A percentile compares a stretch with the other conserved stretches of the same genome.
These are phyloP conservation scores for Jamesozyma gamospora DNA, from an alignment of 805 yeast genomes.

Conservation along the genomic window DNA sequence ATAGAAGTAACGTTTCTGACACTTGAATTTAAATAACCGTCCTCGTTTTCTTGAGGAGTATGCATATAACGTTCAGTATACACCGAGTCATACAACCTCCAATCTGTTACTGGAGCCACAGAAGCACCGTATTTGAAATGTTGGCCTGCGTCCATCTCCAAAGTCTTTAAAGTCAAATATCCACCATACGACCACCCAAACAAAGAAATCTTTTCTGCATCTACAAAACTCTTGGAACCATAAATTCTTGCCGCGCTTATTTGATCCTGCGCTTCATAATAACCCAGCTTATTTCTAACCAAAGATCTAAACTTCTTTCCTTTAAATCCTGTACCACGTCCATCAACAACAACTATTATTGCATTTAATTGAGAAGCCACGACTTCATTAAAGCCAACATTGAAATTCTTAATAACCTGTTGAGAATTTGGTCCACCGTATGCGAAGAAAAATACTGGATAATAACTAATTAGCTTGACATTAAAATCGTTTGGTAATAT, in stretches of 20 bases:
- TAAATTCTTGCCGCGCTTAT: slow-evolving; percentile 73
- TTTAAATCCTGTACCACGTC: slow-evolving; percentile 90
- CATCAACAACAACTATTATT: slow-evolving; percentile 90
- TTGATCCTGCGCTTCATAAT: slow-evolving; percentile 78
- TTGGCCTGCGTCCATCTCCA: slow-evolving; percentile 69
- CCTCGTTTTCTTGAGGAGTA: slow-evolving; percentile 55
- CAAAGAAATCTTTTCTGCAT: slow-evolving; percentile 58
- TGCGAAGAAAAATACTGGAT: slow-evolving; percentile 81
- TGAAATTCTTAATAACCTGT: slow-evolving; percentile 53
- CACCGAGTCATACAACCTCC: slow-evolving; percentile 84
- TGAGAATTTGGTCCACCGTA: slow-evolving; percentile 97
- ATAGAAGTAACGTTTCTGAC: slow-evolving; percentile 50
- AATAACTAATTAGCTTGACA: slow-evolving; percentile 37
- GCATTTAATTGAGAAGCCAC: slow-evolving; percentile 71
- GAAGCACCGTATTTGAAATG: slow-evolving; percentile 84
- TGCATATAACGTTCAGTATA: slow-evolving; percentile 95
- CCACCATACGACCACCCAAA: slow-evolving; percentile 99
- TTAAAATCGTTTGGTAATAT: slow-evolving; percentile 70
- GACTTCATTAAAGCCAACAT: slow-evolving; percentile 60
- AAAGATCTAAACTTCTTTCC: slow-evolving; percentile 67
- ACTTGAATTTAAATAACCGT: slow-evolving; percentile 51
- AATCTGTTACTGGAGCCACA: slow-evolving; percentile 95
- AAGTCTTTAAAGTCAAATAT: slow-evolving; percentile 76
- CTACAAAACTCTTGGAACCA: slow-evolving; percentile 53
- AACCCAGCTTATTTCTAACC: slow-evolving; percentile 76